Percentiles rank a stretch among this genome's conserved stretches.
Evolutionary conservation across 768 basidiomycete genomes (phyloP).

Genomic region (Tubosaeta brunneosetosa): DNA sequence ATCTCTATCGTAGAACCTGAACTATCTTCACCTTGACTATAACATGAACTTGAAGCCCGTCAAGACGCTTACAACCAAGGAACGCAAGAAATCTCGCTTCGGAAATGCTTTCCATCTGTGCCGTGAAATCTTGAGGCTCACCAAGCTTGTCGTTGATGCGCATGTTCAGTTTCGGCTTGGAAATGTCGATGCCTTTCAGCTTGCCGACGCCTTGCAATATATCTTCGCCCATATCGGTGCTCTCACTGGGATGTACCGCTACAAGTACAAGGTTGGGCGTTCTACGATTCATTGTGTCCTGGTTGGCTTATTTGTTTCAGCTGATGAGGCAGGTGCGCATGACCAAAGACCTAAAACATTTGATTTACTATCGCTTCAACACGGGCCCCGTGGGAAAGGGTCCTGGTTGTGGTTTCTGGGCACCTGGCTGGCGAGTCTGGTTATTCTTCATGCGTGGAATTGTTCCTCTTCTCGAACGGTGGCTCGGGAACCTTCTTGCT

Average conservation of each 20-base stretch:
- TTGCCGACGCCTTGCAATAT: conserved; percentile 97
- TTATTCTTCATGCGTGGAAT: conserved; percentile 99
- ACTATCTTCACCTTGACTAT: conserved; percentile 94
- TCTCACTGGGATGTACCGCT: conserved; percentile 98
- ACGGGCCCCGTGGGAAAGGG: conserved; percentile 99
- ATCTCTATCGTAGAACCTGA: conserved; percentile 57
- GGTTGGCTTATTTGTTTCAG: conserved; percentile 34
- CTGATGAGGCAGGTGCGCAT: conserved; percentile 99
- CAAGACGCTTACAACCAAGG: conserved; percentile 96
- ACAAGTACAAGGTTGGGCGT: conserved; percentile 88
- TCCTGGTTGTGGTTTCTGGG: conserved; percentile 99
- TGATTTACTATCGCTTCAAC: conserved; percentile 99
- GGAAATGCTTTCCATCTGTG: conserved; percentile 99
- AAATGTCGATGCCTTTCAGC: conserved; percentile 98
- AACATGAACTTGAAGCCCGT: conserved; percentile 99
- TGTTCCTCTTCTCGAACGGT: conserved; percentile 93
- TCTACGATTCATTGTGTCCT: neutral
- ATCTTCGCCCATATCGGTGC: conserved; percentile 97
- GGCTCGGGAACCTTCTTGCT: conserved; percentile 96
- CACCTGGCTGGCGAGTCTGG: conserved; percentile 99
- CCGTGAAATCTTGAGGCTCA: conserved; percentile 95
- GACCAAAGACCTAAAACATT: conserved; percentile 98
- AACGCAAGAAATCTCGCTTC: conserved; percentile 99
- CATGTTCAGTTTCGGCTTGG: conserved; percentile 98
- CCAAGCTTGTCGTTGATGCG: conserved; percentile 97